These are phyloP conservation scores for Pholiota microspora DNA, from an alignment of 768 basidiomycete species.

Conservation along the genomic window DNA sequence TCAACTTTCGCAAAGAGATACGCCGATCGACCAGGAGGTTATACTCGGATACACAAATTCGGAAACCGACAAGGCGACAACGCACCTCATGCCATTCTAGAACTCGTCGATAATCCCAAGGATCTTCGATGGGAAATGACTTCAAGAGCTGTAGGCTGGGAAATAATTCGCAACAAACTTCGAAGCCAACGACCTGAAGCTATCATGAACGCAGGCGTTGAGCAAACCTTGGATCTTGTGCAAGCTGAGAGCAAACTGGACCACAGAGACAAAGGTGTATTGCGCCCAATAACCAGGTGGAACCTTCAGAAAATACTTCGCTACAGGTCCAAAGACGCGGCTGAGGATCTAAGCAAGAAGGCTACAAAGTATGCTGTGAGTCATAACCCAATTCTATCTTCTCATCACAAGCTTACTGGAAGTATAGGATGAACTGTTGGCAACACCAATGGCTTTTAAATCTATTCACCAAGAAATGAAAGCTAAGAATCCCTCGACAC, in stretches of 20 bases:
- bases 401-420: slow-evolving; percentile 11
- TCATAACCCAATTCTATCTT: slow-evolving; percentile 11
- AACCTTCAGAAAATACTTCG: slow-evolving; percentile 74
- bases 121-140: slow-evolving; percentile 90
- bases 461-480: slow-evolving; percentile 43
- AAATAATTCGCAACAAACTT: slow-evolving; percentile 61
- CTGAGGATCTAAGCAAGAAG: slow-evolving; percentile 49
- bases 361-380: slow-evolving; percentile 67
- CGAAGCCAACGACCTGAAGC: slow-evolving; percentile 39
- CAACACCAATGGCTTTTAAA: slow-evolving; percentile 55
- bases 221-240: slow-evolving; percentile 44
- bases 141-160: slow-evolving; percentile 84
- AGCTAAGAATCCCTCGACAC: slow-evolving; percentile 28
- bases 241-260: slow-evolving; percentile 43
- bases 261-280: slow-evolving; percentile 32
- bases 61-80: slow-evolving; percentile 92
- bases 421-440: slow-evolving; percentile 63
- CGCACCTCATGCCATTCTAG: slow-evolving; percentile 87
- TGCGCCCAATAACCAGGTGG: slow-evolving; percentile 69
- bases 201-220: slow-evolving; percentile 51
- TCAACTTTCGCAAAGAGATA: slow-evolving; percentile 79
- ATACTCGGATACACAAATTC: slow-evolving; percentile 90
- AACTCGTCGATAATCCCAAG: slow-evolving; percentile 91
- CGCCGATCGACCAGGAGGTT: slow-evolving; percentile 81
- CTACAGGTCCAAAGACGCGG: slow-evolving; percentile 49